Evolutionary conservation across 2,329 filamentous ascomycete genomes (phyloP), one percentile per base, ranked within the genome.

Genomic region (Hymenoscyphus salicellus): DNA sequence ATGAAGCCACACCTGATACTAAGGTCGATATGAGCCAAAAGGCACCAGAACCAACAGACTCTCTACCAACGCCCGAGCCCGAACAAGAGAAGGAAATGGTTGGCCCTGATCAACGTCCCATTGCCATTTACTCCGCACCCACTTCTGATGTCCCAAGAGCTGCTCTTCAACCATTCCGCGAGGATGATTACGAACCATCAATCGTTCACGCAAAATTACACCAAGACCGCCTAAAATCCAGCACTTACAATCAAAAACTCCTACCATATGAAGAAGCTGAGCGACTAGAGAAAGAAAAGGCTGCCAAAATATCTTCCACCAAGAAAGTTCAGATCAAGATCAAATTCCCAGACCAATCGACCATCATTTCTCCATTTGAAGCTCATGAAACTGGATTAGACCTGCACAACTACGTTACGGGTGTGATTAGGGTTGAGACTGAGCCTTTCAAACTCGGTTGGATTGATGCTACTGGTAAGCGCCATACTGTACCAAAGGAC

Each of bases 301-400:
- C 85, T 57, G 86, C 88, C 33, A 88, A 83, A 68, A 79, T 93
- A 1, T 84, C 88, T 5, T 83, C 84, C 5, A 83, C 93, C 66
- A 86, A 84, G 60, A 85, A 86, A 36, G 85, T 96, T 36, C 83
- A 86, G 32, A 83, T 98, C 68, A 92, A 91, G 69, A 85, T 97
- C 58, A 89, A 93, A 30, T 93, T 97, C 71, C 94, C 94, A 0
- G 93, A 98, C 75, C 91, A 93, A 71, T 90, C 88, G 64, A 87
- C 89, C 61, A 86, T 93, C 36, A 86, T 92, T 60, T 89, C 89
- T 78, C 84, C 82, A n/a, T 87, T 96, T 69, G 83, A 82, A 1
- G 86, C 86, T 23, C 76, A 80, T 1, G 89, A 93, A 61, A 92
- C 90, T 0, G 90, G 89, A 1, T 81, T 83, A 2, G 84, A 85